phyloP scores from a whole-genome alignment of 1,139 yeast genomes.

The Geotrichum histeridarum region DNA sequence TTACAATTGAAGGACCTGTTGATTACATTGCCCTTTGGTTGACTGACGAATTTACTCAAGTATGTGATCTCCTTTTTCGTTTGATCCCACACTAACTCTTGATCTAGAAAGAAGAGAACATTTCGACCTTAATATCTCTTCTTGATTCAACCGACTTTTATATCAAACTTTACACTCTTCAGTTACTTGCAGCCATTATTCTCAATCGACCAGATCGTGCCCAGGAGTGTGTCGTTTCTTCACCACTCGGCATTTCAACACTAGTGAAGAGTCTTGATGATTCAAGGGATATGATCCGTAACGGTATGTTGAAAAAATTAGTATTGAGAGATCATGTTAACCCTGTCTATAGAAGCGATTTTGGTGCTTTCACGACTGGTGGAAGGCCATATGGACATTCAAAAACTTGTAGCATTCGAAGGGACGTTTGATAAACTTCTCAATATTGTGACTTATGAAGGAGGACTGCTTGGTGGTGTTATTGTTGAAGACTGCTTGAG shows the following conservation, averaged over 20 bases:
- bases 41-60: slow-evolving; percentile 86
- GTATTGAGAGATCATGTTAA: slow-evolving; percentile 16
- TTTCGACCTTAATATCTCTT: slow-evolving; percentile 55
- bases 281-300: slow-evolving; percentile 79
- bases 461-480: slow-evolving; percentile 85
- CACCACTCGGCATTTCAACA: slow-evolving; percentile 77
- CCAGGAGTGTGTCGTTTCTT: slow-evolving; percentile 64
- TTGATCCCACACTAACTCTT: slow-evolving; percentile 15
- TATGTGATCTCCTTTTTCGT: slow-evolving; percentile 11
- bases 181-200: slow-evolving; percentile 76
- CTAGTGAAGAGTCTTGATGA: slow-evolving; percentile 68
- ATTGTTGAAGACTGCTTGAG: slow-evolving; percentile 86
- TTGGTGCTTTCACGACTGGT: slow-evolving; percentile 77
- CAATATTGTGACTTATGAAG: slow-evolving; percentile 74
- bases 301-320: slow-evolving; percentile 33
- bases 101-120: slow-evolving; percentile 43
- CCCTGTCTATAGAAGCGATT: slow-evolving; percentile 48
- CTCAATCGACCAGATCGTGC: slow-evolving; percentile 71
- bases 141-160: slow-evolving; percentile 62
- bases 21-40: slow-evolving; percentile 94
- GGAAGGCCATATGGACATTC: slow-evolving; percentile 78
- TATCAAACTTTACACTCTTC: slow-evolving; percentile 71
- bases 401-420: slow-evolving; percentile 90
- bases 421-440: slow-evolving; percentile 82
- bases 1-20: slow-evolving; percentile 43